These are phyloP conservation scores for Lojkania enalia DNA, from an alignment of 2,329 filamentous ascomycete genomes.

Conservation along the genomic window DNA sequence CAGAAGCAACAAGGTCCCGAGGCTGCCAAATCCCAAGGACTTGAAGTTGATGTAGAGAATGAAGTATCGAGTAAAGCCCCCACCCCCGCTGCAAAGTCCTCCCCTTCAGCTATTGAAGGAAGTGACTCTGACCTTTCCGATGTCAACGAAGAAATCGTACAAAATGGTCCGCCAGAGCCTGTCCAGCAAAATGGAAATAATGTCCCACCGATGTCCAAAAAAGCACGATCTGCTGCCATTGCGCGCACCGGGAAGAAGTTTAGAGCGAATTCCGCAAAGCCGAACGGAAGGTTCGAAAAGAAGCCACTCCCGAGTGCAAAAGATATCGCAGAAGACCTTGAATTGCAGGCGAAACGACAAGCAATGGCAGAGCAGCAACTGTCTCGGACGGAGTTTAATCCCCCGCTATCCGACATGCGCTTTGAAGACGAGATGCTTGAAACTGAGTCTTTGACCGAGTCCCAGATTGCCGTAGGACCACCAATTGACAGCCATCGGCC, in stretches of 20 bases:
- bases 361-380: constrained; percentile 27
- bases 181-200: constrained; percentile 29
- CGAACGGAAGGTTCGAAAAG: constrained; percentile 34
- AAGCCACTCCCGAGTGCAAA: constrained; percentile 29
- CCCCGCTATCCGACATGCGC: constrained; percentile 37
- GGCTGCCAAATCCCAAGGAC: neutral
- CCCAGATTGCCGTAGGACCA: constrained; percentile 41
- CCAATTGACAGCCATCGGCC: constrained; percentile 36
- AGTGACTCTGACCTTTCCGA: constrained; percentile 44
- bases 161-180: constrained; percentile 38
- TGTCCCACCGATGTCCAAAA: constrained; percentile 27
- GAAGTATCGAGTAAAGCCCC: constrained; percentile 30
- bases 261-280: constrained; percentile 34
- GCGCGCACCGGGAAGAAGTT: constrained; percentile 38
- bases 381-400: constrained; percentile 26
- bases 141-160: constrained; percentile 44
- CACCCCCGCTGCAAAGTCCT: constrained; percentile 32
- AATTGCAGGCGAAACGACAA: constrained; percentile 28
- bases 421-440: constrained; percentile 43
- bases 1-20: constrained; percentile 26
- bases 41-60: constrained; percentile 26
- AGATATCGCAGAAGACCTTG: constrained; percentile 30
- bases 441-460: constrained; percentile 42
- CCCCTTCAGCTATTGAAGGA: constrained; percentile 26
- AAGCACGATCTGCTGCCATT: constrained; percentile 28